Evolutionary conservation across 169 alveolate species (phyloP), one percentile per base, ranked within the genome.

Genomic region (Babesia gibsoni): DNA sequence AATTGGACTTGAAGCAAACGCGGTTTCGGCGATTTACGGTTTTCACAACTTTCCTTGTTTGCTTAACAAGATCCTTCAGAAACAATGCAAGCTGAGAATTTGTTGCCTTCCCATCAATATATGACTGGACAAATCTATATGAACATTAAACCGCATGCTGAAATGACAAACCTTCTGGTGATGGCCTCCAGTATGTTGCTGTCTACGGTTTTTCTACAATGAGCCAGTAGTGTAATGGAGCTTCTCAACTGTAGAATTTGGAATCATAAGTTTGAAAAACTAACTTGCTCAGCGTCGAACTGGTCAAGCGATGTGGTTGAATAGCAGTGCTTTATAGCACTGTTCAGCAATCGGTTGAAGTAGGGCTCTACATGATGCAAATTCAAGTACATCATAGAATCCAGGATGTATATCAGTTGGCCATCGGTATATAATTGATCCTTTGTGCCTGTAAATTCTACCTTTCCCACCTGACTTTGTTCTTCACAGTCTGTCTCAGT

Each of bases 1-100:
- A 79, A 0, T 4, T 43, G 6, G 83, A 5, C n/a, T 20, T 42
- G 61, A 29, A 23, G 20, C 32, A 18, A 18, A 52, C 43, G 61
- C 72, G 41, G 9, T 64, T 64, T 8, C 88, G 65, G 25, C 67
- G 36, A 45, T 58, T 69, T 32, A 16, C 56, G 23, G 52, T 29
- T 27, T 52, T 69, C 0, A 64, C 30, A 4, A 59, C 70, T 2
- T 52, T 32, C 45, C 67, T 66, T 22, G 83, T 79, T 42, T 45
- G 72, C 25, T 69, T 79, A n/a, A 79, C 88, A 42, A 79, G 65
- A 49, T 79, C 83, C 66, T 79, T 79, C 27, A 79, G 56, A 29
- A 79, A 79, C 20, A 79, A 49, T 7, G 83, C 54, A 41, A 79
- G 27, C 25, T 59, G 73, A 2, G 75, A 30, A 33, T 67, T 67